phyloP scores from a whole-genome alignment of 2,329 filamentous ascomycete genomes.

The Diaporthe destruens region DNA sequence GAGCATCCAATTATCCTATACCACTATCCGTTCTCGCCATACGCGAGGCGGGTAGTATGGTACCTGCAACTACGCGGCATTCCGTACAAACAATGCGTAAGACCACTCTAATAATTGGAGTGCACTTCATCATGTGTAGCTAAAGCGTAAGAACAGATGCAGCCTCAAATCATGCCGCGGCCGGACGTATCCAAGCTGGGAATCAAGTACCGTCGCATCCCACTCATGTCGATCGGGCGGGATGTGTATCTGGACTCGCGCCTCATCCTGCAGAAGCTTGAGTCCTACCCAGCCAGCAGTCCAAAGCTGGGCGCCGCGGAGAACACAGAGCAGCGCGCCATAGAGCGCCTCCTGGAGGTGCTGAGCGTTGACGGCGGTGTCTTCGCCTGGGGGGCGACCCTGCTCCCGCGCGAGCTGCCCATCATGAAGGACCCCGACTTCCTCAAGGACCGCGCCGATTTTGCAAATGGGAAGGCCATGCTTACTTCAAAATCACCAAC shows the following conservation, averaged over 20 bases:
- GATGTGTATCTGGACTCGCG: slow-evolving; percentile 79
- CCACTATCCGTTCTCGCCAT: slow-evolving; percentile 76
- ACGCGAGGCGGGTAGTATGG: slow-evolving; percentile 73
- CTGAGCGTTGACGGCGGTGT: slow-evolving; percentile 69
- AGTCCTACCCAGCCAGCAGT: slow-evolving; percentile 63
- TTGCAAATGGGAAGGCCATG: slow-evolving; percentile 46
- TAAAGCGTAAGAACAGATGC: slow-evolving; percentile 59
- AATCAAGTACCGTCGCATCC: slow-evolving; percentile 77
- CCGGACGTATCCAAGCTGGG: slow-evolving; percentile 73
- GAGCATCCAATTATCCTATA: slow-evolving; percentile 68
- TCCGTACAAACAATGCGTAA: slow-evolving; percentile 75
- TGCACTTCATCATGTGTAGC: not conserved
- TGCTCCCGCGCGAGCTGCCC: slow-evolving; percentile 69
- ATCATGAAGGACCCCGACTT: slow-evolving; percentile 70
- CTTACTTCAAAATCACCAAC: slow-evolving; percentile 45
- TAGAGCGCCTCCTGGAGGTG: slow-evolving; percentile 68
- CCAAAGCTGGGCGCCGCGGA: slow-evolving; percentile 53
- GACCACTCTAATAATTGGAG: slow-evolving; percentile 45
- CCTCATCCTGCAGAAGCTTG: slow-evolving; percentile 75
- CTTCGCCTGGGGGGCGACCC: slow-evolving; percentile 64
- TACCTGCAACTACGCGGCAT: slow-evolving; percentile 76
- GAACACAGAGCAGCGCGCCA: slow-evolving; percentile 55
- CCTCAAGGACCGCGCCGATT: slow-evolving; percentile 65
- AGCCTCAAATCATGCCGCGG: slow-evolving; percentile 75
- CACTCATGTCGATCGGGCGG: slow-evolving; percentile 73